Evolutionary conservation across 148 eudicot genomes (phyloP).

Genomic region (Linanthus parryae): DNA sequence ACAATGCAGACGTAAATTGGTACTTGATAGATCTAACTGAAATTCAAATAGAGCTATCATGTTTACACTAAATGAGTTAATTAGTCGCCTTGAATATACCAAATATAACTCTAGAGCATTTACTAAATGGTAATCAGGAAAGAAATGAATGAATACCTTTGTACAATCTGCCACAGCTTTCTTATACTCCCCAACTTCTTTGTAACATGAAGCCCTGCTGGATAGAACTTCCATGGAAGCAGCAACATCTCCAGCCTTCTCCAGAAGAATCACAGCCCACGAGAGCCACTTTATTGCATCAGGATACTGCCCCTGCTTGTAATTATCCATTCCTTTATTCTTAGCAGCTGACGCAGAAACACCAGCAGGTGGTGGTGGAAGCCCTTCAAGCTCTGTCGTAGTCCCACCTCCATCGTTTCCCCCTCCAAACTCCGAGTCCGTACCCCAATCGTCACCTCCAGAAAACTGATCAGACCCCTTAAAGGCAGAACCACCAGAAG

Average conservation of each 20-base stretch:
- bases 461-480: conserved; percentile 47
- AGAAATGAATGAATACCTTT: conserved; percentile 48
- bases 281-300: conserved; percentile 99
- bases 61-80: background rate
- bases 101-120: too few species aligned
- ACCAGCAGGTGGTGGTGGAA: conserved; percentile 94
- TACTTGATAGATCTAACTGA: too few species aligned
- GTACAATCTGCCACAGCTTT: conserved; percentile 98
- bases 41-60: too few species aligned
- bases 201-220: conserved; percentile 86
- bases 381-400: conserved; percentile 90
- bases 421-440: conserved; percentile 28
- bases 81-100: too few species aligned
- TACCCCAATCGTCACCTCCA: conserved; percentile 77
- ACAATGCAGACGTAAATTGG: too few species aligned
- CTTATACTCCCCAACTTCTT: conserved; percentile 98
- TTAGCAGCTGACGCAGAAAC: conserved; percentile 70
- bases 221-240: conserved; percentile 61
- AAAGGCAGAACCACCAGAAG: too few species aligned
- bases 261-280: conserved; percentile 85
- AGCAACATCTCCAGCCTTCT: conserved; percentile 50
- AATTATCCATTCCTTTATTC: conserved; percentile 76
- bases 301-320: conserved; percentile 85
- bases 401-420: conserved; percentile 44
- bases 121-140: too few species aligned